Evolutionary conservation across 2,329 filamentous ascomycete species (phyloP).

Genomic region (Leptographium lundbergii): DNA sequence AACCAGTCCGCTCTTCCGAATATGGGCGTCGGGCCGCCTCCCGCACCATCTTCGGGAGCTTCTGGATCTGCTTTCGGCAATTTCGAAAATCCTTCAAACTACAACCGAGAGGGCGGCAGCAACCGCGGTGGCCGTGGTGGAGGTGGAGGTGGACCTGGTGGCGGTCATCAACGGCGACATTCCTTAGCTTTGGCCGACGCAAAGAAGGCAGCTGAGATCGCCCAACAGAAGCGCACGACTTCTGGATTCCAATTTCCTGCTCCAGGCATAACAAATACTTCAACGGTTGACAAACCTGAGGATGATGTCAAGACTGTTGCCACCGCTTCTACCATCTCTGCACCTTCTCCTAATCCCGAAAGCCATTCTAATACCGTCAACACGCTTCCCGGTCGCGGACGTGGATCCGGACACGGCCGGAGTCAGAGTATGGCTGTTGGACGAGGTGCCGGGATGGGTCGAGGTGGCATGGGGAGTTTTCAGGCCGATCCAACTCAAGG

Average conservation of each 20-base stretch:
- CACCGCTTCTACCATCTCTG: constrained; percentile 12
- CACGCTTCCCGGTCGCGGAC: constrained; percentile 30
- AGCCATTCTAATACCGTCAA: background rate
- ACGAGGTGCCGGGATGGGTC: constrained; percentile 51
- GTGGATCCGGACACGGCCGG: constrained; percentile 52
- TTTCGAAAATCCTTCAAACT: constrained; percentile 50
- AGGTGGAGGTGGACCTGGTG: constrained; percentile 49
- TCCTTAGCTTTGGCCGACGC: constrained; percentile 90
- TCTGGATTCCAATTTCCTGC: constrained; percentile 90
- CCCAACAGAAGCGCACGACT: constrained; percentile 91
- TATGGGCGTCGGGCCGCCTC: constrained; percentile 77
- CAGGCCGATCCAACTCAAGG: constrained; percentile 29
- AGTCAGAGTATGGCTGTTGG: constrained; percentile 86
- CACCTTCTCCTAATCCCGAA: constrained; percentile 20
- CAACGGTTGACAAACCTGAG: constrained; percentile 43
- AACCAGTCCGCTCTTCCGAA: constrained; percentile 95
- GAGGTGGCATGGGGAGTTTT: constrained; percentile 47
- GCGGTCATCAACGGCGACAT: constrained; percentile 85
- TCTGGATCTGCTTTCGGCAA: constrained; percentile 70
- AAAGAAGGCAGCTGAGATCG: constrained; percentile 92
- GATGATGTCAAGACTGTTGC: constrained; percentile 31
- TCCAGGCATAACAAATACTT: constrained; percentile 50
- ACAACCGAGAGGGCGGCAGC: constrained; percentile 54
- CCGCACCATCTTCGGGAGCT: constrained; percentile 83
- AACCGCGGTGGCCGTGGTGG: constrained; percentile 29